A percentile compares a stretch with the other conserved stretches of the same genome.
Conservation (phyloP, 352 stramenopile species). For the Blastocystis sp. region DNA sequence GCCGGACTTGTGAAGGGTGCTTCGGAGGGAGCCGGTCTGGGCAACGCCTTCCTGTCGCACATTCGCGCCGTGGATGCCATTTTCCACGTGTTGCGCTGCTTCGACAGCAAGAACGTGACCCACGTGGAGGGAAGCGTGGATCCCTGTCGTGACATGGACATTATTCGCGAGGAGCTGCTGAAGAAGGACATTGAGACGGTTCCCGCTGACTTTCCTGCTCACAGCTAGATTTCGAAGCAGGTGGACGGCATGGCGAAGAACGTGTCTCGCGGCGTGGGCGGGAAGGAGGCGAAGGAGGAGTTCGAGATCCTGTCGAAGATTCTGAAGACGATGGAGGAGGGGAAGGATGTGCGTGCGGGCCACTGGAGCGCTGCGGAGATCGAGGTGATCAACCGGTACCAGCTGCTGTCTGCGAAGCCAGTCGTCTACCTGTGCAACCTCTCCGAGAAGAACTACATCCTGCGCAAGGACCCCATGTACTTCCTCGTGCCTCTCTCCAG, state of each 20-base stretch:
- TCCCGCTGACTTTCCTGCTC: neutral
- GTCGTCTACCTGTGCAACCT: conserved; percentile 98
- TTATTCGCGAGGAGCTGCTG: conserved; percentile 92
- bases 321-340: conserved; percentile 69
- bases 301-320: conserved; percentile 74
- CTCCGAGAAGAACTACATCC: conserved; percentile 91
- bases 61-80: conserved; percentile 96
- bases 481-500: neutral
- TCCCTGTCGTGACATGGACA: conserved; percentile 93
- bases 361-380: conserved; percentile 74
- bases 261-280: conserved; percentile 38
- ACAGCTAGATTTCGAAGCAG: conserved; percentile 67
- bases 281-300: conserved; percentile 72
- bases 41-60: conserved; percentile 97
- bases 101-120: conserved; percentile 91
- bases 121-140: conserved; percentile 98
- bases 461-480: conserved; percentile 88
- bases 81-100: conserved; percentile 90
- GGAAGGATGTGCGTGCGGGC: conserved; percentile 79
- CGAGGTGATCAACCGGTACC: conserved; percentile 78
- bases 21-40: conserved; percentile 88
- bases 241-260: conserved; percentile 65
- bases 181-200: conserved; percentile 82
- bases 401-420: conserved; percentile 82
- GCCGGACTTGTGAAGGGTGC: conserved; percentile 91